Base-by-base conservation (phyloP, 352 stramenopile genomes). In the Pythium sukuiense region DNA sequence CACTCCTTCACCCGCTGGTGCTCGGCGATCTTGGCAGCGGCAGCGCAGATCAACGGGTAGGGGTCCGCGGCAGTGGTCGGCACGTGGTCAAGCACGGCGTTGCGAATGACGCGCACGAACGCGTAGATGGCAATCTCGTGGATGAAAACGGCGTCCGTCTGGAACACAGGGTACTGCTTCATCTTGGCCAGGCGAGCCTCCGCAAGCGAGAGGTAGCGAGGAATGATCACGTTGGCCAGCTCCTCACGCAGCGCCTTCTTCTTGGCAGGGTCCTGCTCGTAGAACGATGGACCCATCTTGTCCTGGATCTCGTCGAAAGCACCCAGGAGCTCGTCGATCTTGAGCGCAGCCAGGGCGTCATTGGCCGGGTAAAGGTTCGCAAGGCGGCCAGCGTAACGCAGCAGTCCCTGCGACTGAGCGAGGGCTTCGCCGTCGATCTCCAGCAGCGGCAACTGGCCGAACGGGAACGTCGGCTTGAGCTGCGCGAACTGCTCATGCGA, bases 341-440 rank as follows among this genome's bases (percentile, higher is more conserved):
- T 70, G 39, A 79, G 64, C 27, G 66, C 67, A 3, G 57, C 59
- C 3, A 78, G 52, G 5, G 74, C 65, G 20, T 72, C 65, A 50
- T 76, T 79, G 20, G 60, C 45, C 6, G 76, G 76, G 58, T 77
- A 82, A 20, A 82, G 41, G 32, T 69, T 65, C 0, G 65, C 71
- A 18, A 84, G 73, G 5, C 64, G 73, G 2, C 74, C 74, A 13
- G 74, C 76, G 61, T 74, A 85, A 29, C 71, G 72, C 18, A 81
- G 59, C 16, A 85, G 68, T 1, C 71, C 78, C 24, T 78, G 61
- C 3, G 66, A 73, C 41, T 80, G 70, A 6, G 65, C 66, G 53
- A 77, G 55, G 18, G 70, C 67, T 30, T 73, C 52, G 8, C 70
- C 67, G n/a, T 77, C 58, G 3, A 79, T 69, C 32, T 81, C 66